Conservation (phyloP, 768 basidiomycete genomes). For the Boletus pseudopeckii region DNA sequence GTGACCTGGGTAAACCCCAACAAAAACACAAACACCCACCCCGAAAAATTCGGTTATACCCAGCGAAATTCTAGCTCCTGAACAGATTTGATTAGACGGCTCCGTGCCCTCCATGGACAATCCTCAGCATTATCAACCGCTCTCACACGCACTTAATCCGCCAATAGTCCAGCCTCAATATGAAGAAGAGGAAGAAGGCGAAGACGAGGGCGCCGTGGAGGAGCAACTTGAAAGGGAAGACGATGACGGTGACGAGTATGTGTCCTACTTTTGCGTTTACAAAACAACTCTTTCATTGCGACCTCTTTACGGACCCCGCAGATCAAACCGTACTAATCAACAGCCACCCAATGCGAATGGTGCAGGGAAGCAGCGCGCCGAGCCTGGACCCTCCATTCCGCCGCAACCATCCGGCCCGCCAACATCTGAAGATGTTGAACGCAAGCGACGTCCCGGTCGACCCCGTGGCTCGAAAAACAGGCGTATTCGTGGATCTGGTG, state of each 20-base stretch:
- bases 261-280: conserved; percentile 11
- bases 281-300: conserved; percentile 1
- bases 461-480: conserved; percentile 79
- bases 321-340: conserved; percentile 21
- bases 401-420: conserved; percentile 19
- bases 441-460: conserved; percentile 73
- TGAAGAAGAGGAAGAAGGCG: conserved; percentile 66
- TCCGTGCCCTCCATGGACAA: conserved; percentile 46
- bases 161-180: conserved; percentile 37
- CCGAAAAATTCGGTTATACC: conserved; percentile 30
- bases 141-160: conserved; percentile 74
- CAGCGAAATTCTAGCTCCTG: conserved; percentile 27
- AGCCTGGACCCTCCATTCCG: conserved; percentile 29
- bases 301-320: conserved; percentile 10
- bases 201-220: conserved; percentile 70
- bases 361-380: conserved; percentile 19
- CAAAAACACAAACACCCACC: conserved; percentile 27
- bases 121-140: conserved; percentile 76
- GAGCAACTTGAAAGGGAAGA: conserved; percentile 57
- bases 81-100: conserved; percentile 21
- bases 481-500: conserved; percentile 39
- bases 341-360: conserved; percentile 14
- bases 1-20: conserved; percentile 29
- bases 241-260: conserved; percentile 38
- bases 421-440: conserved; percentile 35